Evolutionary conservation across 202 grass and related monocot genomes (phyloP), one percentile per base, ranked within the genome.

Genomic region (Schoenoplectus tabernaemontani): DNA sequence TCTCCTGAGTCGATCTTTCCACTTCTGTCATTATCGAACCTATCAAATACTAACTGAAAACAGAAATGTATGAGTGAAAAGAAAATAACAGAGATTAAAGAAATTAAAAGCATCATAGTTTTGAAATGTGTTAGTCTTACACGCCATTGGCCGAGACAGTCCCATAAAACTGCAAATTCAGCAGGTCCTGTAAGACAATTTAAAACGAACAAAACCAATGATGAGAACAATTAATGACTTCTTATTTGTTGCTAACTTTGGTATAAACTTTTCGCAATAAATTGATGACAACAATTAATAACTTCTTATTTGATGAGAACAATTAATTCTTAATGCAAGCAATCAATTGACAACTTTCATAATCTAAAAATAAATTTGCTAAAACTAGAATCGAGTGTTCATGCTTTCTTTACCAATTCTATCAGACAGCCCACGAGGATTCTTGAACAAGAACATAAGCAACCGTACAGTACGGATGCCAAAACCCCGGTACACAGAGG

Each of bases 91-190:
- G 0, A 7, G 20, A 28, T 36, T 56, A 24, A 64, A 24, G 26
- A 23, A 23, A 71, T 23, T n/a, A 39, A 57, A 68, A 71, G 10
- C 58, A 30, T 59, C 2, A n/a, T 57, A 43, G 5, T 58, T 77
- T 54, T 22, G 32, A 56, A 44, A 43, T 54, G n/a, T 65, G 11
- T 64, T 63, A 20, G 41, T 76, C 83, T 89, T 83, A 97, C 94
- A 87, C 84, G 91, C 94, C 94, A 97, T 86, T 97, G 94, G 2
- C 91, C 87, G 1, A 97, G 84, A 75, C 89, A 97, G 83, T 87
- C 82, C 94, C 94, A 97, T 28, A 97, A 85, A 1, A 86, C 72
- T 1, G 89, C 87, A 37, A 97, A 97, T 77, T 97, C 89, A 9
- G 84, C 78, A 64, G 94, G 94, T 8, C 89, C 94, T 97, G 84